Percentiles rank a stretch among this genome's conserved stretches.
Conservation (phyloP, 345 rosid genomes). For the Lepidium sativum region DNA sequence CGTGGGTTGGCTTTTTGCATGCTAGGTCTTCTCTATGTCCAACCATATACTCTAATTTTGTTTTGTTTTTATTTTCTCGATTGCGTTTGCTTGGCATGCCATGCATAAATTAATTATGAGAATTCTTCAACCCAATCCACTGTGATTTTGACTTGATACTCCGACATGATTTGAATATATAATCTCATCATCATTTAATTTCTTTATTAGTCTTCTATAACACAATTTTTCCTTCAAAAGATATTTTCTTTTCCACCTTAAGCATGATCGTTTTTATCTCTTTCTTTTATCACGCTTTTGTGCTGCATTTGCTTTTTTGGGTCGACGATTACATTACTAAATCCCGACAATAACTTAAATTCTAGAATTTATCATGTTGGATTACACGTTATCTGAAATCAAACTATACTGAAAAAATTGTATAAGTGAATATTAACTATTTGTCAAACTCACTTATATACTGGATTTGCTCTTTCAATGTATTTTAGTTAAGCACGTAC, state of each 20-base stretch:
- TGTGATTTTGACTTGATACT: slow-evolving; percentile 6
- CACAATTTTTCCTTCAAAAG: background rate
- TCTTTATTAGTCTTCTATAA: background rate
- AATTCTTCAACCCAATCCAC: slow-evolving; percentile 6
- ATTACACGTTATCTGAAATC: too few species aligned
- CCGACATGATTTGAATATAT: slow-evolving; percentile 29
- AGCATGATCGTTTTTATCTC: slow-evolving; percentile 13
- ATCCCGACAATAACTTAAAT: too few species aligned
- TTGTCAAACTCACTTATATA: too few species aligned
- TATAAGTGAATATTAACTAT: too few species aligned
- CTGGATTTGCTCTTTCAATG: too few species aligned
- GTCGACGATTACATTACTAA: too few species aligned
- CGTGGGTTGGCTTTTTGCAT: slow-evolving; percentile 26
- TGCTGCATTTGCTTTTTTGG: too few species aligned
- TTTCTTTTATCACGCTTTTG: slow-evolving; percentile 8
- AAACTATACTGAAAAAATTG: too few species aligned
- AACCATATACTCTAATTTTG: slow-evolving; percentile 10
- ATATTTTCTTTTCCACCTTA: slow-evolving; percentile 3
- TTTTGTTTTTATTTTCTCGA: slow-evolving; percentile 12
- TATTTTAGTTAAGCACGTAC: too few species aligned
- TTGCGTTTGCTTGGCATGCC: slow-evolving; percentile 29
- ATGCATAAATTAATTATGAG: slow-evolving; percentile 17
- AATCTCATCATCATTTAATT: slow-evolving; percentile 7
- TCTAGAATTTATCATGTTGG: too few species aligned
- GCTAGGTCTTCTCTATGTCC: slow-evolving; percentile 24